Conservation (phyloP, 805 yeast species). For the Pichia rugopelliculosa region DNA sequence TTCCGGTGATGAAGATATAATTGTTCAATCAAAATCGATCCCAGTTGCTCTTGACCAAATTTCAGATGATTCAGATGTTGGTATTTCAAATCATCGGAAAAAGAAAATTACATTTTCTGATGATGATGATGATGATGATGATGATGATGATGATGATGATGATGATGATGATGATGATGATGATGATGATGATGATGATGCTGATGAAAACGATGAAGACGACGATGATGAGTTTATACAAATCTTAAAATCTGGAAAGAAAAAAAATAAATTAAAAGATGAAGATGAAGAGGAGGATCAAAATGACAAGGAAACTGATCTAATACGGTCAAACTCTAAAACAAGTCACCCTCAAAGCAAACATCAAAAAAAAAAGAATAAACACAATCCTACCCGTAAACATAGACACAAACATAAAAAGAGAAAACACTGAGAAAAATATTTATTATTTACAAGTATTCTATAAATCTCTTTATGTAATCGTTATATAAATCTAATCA, state of each 20-base stretch:
- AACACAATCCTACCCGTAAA: not conserved
- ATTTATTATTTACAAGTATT: slow-evolving; percentile 1
- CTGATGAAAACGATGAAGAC: slow-evolving; percentile 1
- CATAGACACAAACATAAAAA: not conserved
- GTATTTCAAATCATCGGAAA: not conserved
- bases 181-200: not conserved
- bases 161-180: not conserved
- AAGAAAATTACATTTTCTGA: not conserved
- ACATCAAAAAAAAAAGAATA: slow-evolving; percentile 1
- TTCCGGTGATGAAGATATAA: slow-evolving; percentile 12
- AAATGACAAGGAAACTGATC: not conserved
- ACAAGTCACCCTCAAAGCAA: not conserved
- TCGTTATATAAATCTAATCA: not conserved
- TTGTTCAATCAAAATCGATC: not conserved
- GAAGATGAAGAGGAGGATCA: slow-evolving; percentile 7
- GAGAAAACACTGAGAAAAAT: not conserved
- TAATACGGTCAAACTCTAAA: not conserved
- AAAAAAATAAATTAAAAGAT: not conserved
- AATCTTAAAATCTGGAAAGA: not conserved
- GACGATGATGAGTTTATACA: slow-evolving; percentile 1
- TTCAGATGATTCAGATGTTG: not conserved
- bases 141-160: not conserved
- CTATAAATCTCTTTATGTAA: not conserved
- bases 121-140: not conserved
- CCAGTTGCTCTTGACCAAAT: not conserved